These are phyloP conservation scores for Neurospora pannonica DNA, from an alignment of 495 filamentous ascomycete species.

Conservation along the genomic window DNA sequence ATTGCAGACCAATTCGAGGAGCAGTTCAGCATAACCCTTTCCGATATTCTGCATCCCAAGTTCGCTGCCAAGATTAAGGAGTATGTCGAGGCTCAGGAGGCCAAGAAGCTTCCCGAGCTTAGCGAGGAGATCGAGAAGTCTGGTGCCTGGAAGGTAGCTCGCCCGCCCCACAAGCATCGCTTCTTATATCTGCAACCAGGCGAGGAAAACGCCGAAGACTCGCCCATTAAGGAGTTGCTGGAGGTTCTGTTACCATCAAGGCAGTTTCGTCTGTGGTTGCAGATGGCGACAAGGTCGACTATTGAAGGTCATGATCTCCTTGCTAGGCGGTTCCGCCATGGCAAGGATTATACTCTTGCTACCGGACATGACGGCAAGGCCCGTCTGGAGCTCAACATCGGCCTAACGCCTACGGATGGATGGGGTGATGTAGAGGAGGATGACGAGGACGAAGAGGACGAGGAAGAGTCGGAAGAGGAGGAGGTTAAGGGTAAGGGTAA, in stretches of 20 bases:
- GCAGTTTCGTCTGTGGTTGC: constrained; percentile 88
- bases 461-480: constrained; percentile 25
- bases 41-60: constrained; percentile 65
- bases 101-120: constrained; percentile 30
- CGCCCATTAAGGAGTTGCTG: constrained; percentile 66
- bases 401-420: constrained; percentile 68
- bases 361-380: constrained; percentile 73
- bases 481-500: constrained; percentile 37
- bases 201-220: constrained; percentile 17
- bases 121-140: constrained; percentile 48
- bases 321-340: constrained; percentile 74
- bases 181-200: constrained; percentile 68
- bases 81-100: constrained; percentile 59
- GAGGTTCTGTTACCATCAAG: constrained; percentile 69
- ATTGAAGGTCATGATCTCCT: constrained; percentile 61
- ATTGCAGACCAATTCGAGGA: constrained; percentile 69
- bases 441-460: constrained; percentile 34
- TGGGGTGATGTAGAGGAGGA: constrained; percentile 71
- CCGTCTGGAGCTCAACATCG: constrained; percentile 77
- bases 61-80: constrained; percentile 59
- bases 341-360: constrained; percentile 86
- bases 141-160: constrained; percentile 61
- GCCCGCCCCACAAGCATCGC: constrained; percentile 90
- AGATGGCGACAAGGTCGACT: constrained; percentile 61
- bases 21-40: constrained; percentile 70